Evolutionary conservation across 2,329 filamentous ascomycete species (phyloP).

Genomic region (Stenocarpella maydis): DNA sequence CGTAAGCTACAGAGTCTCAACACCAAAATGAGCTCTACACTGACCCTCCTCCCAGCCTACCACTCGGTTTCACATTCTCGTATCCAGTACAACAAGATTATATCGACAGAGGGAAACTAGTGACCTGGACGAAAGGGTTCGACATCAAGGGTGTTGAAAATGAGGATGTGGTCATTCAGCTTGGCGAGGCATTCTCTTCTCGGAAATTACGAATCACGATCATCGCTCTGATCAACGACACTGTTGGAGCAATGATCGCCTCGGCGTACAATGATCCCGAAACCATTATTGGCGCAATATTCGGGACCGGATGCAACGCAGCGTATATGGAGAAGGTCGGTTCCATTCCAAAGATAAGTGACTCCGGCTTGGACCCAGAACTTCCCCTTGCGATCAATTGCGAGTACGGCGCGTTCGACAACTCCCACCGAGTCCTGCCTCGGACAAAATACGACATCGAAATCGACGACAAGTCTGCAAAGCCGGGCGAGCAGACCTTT

Average conservation of each 20-base stretch:
- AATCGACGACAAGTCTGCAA: slow-evolving; percentile 72
- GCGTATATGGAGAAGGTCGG: slow-evolving; percentile 79
- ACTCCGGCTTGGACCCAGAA: slow-evolving; percentile 62
- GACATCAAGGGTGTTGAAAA: slow-evolving; percentile 77
- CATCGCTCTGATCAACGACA: slow-evolving; percentile 80
- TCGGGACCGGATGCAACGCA: slow-evolving; percentile 83
- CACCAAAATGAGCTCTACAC: slow-evolving; percentile 46
- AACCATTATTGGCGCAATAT: slow-evolving; percentile 79
- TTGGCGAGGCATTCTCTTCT: slow-evolving; percentile 59
- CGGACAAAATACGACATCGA: slow-evolving; percentile 72
- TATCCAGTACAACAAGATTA: slow-evolving; percentile 75
- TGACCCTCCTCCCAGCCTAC: slow-evolving; percentile 58
- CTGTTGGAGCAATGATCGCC: slow-evolving; percentile 81
- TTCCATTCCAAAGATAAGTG: slow-evolving; percentile 67
- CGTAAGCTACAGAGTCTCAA: slow-evolving; percentile 24
- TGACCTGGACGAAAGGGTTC: slow-evolving; percentile 80
- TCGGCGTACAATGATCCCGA: slow-evolving; percentile 78
- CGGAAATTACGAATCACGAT: slow-evolving; percentile 72
- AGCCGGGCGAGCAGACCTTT: slow-evolving; percentile 82
- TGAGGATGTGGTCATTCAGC: slow-evolving; percentile 71
- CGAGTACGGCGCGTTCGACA: slow-evolving; percentile 85
- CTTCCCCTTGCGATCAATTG: slow-evolving; percentile 83
- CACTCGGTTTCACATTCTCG: slow-evolving; percentile 77
- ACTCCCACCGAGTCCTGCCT: slow-evolving; percentile 73
- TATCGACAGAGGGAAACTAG: slow-evolving; percentile 74